phyloP scores from a whole-genome alignment of 495 filamentous ascomycete species.

The Aspergillus steynii region DNA sequence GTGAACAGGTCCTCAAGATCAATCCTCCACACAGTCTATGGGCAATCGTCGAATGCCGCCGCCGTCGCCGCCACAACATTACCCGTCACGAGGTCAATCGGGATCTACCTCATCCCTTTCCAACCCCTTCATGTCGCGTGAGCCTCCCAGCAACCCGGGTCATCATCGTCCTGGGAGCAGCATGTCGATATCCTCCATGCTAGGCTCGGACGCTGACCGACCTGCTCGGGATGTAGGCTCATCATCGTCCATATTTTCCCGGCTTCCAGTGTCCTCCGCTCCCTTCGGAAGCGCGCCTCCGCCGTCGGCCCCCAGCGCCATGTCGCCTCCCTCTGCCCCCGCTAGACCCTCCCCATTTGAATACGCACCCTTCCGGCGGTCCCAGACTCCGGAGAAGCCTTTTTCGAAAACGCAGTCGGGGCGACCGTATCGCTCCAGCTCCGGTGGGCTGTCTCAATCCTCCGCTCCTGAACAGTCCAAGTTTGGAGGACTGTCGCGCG shows the following conservation, averaged over 20 bases:
- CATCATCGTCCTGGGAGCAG: constrained; percentile 66
- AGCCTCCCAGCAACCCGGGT: constrained; percentile 46
- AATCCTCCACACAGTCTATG: constrained; percentile 49
- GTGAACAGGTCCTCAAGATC: constrained; percentile 33
- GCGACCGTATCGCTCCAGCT: constrained; percentile 46
- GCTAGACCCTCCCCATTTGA: constrained; percentile 52
- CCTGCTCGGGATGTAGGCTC: constrained; percentile 57
- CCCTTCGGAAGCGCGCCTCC: constrained; percentile 33
- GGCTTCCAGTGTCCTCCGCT: constrained; percentile 51
- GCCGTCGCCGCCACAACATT: constrained; percentile 58
- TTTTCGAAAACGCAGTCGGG: constrained; percentile 34
- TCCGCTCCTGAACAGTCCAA: constrained; percentile 34
- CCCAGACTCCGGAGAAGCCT: constrained; percentile 71
- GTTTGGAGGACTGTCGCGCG: constrained; percentile 37
- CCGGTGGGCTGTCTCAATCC: constrained; percentile 37
- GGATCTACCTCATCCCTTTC: constrained; percentile 41
- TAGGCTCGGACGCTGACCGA: constrained; percentile 64
- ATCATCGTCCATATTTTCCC: constrained; percentile 54
- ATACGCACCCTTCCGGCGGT: constrained; percentile 62
- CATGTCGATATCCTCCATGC: constrained; percentile 97
- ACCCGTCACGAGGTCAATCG: constrained; percentile 44
- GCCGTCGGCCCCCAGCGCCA: constrained; percentile 37
- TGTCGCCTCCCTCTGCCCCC: constrained; percentile 48
- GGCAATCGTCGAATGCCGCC: constrained; percentile 58
- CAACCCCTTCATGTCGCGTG: constrained; percentile 51